Conservation (phyloP, 2,329 filamentous ascomycete genomes). For the Colletotrichum sp. region DNA sequence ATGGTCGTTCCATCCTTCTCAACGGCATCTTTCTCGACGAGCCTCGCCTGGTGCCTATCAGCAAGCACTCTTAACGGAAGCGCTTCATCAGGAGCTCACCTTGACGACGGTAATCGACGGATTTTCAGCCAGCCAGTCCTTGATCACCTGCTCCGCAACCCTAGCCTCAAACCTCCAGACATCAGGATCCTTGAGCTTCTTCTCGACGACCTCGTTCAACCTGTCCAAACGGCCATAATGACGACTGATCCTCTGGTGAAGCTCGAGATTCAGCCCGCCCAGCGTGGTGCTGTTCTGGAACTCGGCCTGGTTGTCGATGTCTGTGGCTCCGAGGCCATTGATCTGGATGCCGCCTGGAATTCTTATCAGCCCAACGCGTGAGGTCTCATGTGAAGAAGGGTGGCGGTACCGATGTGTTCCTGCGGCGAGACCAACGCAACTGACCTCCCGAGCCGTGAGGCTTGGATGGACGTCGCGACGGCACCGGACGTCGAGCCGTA, state of each 20-base stretch:
- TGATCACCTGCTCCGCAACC: constrained; percentile 23
- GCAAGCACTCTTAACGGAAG: too few relatives aligned
- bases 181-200: constrained; percentile 15
- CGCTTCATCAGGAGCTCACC: too few relatives aligned
- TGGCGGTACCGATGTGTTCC: background rate
- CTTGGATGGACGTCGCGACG: background rate
- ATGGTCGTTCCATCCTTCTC: constrained; percentile 1
- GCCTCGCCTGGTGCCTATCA: too few relatives aligned
- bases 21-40: background rate
- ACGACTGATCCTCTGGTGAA: constrained; percentile 23
- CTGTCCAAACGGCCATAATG: constrained; percentile 19
- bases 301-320: background rate
- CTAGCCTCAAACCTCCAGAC: constrained; percentile 26
- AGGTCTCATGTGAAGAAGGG: rapidly evolving
- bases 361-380: rapidly evolving
- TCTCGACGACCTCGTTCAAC: constrained; percentile 16
- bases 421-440: background rate
- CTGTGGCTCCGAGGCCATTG: background rate
- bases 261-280: constrained; percentile 21
- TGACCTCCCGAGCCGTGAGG: background rate
- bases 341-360: background rate
- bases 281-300: background rate
- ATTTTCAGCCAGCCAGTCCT: constrained; percentile 19
- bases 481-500: background rate
- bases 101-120: background rate